Base-by-base conservation (phyloP, 106 monocot genomes). In the Allium fistulosum region DNA sequence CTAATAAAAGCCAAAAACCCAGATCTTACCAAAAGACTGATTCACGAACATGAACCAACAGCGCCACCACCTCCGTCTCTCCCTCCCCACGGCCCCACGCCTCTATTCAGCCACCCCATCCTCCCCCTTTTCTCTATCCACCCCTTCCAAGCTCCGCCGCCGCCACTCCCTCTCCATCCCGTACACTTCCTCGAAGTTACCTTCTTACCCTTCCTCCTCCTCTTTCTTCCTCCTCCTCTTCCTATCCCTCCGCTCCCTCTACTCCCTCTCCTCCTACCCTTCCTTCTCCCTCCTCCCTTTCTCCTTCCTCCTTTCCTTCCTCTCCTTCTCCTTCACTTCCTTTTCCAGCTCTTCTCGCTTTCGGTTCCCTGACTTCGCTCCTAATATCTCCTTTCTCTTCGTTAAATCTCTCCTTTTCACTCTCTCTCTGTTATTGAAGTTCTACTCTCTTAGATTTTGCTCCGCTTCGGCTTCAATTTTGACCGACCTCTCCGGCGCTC, bases 401-500 rank as follows among this genome's bases (percentile, higher is more conserved):
- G 7, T 45, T 37, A 64, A 15, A 9, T 64, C 64, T 8, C 37
- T 37, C 64, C 47, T 64, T 37, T 48, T 64, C 47, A n/a, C 64
- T 18, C 48, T 49, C 64, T 47, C 64, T 49, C 64, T 65, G 48
- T 49, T 65, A 47, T 49, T 65, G 48, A 47, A 49, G 48, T 65
- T 65, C 64, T 49, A 13, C 15, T 15, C 48, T 49, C 64, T 65
- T 45, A 12, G 64, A 9, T 65, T 17, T 17, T 48, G 48, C 48
- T 28, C 37, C 16, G 49, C 66, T 52, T 46, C 50, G 51, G 52
- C 50, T 70, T 26, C 61, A 60, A 17, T 65, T 27, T 22, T 61
- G 69, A 69, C 63, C 22, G 67, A 77, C 61, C 76, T 65, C 59
- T 67, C 65, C 11, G 73, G 80, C 63, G 65, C 75, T 49, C 60